These are phyloP conservation scores for Wickerhamiella kazuoi DNA, from an alignment of 805 yeast species.

Conservation along the genomic window DNA sequence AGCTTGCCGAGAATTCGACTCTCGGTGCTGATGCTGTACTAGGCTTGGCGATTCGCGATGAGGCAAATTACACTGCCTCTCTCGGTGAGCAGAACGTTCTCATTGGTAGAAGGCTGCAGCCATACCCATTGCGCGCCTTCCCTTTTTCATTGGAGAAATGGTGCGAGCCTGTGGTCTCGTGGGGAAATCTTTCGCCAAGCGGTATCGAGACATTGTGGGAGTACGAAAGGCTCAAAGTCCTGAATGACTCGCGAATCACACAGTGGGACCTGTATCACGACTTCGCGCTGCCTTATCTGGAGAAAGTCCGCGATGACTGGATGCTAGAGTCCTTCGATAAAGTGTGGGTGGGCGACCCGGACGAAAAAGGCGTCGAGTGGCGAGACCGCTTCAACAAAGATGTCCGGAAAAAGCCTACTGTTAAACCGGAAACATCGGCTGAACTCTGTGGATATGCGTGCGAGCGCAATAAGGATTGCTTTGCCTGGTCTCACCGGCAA, in stretches of 20 bases:
- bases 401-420: background rate
- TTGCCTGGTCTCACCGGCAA: conserved; percentile 8
- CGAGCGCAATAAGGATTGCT: conserved; percentile 4
- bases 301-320: conserved; percentile 15
- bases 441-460: conserved; percentile 8
- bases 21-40: conserved; percentile 4
- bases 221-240: conserved; percentile 16
- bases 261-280: conserved; percentile 20
- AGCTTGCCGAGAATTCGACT: conserved; percentile 11
- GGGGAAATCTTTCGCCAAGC: conserved; percentile 21
- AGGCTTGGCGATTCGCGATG: background rate
- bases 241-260: conserved; percentile 13
- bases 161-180: conserved; percentile 20
- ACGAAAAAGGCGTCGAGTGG: conserved; percentile 2
- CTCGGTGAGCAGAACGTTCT: conserved; percentile 5
- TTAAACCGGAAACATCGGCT: conserved; percentile 4
- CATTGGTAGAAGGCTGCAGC: background rate
- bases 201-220: conserved; percentile 21
- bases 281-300: conserved; percentile 19
- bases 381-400: too few relatives aligned
- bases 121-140: background rate
- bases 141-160: conserved; percentile 5
- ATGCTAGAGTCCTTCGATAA: conserved; percentile 4
- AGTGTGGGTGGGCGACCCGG: background rate
- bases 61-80: conserved; percentile 1